phyloP scores from a whole-genome alignment of 2,329 filamentous ascomycete genomes.

The Tolypocladium ophioglossoides region DNA sequence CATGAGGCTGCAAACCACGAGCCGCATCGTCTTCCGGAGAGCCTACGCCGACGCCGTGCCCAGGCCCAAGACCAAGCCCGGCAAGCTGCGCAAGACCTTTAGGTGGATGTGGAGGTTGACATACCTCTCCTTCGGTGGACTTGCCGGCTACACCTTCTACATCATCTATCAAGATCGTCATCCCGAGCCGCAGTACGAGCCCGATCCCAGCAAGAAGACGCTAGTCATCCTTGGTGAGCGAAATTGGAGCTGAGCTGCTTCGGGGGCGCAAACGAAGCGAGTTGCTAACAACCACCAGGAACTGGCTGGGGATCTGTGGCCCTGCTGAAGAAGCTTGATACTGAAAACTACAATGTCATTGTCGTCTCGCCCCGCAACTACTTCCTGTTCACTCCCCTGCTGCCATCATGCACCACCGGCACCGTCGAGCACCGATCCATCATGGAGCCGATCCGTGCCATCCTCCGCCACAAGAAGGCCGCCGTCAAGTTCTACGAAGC shows the following conservation, averaged over 20 bases:
- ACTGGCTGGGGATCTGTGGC: conserved; percentile 95
- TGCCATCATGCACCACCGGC: conserved; percentile 95
- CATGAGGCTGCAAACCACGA: conserved; percentile 23
- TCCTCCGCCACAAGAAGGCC: conserved; percentile 89
- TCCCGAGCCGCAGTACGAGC: conserved; percentile 65
- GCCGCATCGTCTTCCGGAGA: conserved; percentile 30
- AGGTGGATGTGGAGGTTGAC: conserved; percentile 76
- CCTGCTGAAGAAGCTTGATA: conserved; percentile 96
- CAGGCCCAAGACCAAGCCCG: conserved; percentile 36
- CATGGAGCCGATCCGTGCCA: conserved; percentile 97
- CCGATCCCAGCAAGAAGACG: conserved; percentile 90
- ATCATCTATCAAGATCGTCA: conserved; percentile 74
- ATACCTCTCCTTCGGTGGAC: conserved; percentile 62
- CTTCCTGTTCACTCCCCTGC: conserved; percentile 96
- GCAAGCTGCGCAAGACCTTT: conserved; percentile 57
- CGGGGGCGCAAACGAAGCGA: neutral
- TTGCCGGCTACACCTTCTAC: conserved; percentile 64
- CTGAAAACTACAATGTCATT: conserved; percentile 97
- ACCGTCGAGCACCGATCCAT: conserved; percentile 98
- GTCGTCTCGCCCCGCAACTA: conserved; percentile 98
- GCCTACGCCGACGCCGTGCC: conserved; percentile 41
- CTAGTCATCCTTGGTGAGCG: conserved; percentile 80
- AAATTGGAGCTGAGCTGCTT: neutral
- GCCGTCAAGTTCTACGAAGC: conserved; percentile 96
- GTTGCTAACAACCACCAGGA: conserved; percentile 40